Conservation (phyloP, 2,329 filamentous ascomycete species). For the Taxawa tesnikishii region DNA sequence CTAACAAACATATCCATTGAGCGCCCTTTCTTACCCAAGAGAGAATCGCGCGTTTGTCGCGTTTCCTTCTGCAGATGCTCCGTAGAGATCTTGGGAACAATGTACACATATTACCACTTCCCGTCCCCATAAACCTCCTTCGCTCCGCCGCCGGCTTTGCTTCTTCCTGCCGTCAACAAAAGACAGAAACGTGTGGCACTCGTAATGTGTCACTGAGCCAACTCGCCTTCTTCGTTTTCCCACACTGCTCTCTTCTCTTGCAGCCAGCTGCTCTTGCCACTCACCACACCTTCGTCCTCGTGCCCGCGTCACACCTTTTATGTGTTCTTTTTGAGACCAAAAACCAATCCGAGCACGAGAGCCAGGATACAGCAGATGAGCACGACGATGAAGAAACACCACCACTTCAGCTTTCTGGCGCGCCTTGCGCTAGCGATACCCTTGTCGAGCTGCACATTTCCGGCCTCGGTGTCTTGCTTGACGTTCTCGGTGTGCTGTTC, state of each 20-base stretch:
- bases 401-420: conserved; percentile 71
- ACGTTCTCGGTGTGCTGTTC: conserved; percentile 57
- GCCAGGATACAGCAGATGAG: conserved; percentile 36
- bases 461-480: conserved; percentile 53
- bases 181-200: too few relatives aligned
- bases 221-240: too few relatives aligned
- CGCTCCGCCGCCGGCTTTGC: too few relatives aligned
- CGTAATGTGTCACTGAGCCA: too few relatives aligned
- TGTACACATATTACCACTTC: too few relatives aligned
- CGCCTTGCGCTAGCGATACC: conserved; percentile 56
- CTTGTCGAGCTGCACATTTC: conserved; percentile 55
- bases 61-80: too few relatives aligned
- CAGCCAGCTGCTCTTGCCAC: background rate
- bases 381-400: conserved; percentile 50
- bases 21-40: too few relatives aligned
- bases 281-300: background rate
- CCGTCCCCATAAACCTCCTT: too few relatives aligned
- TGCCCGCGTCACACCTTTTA: background rate
- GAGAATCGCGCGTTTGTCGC: too few relatives aligned
- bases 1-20: too few relatives aligned
- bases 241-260: background rate
- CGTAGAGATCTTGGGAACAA: too few relatives aligned
- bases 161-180: too few relatives aligned
- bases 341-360: conserved; percentile 36
- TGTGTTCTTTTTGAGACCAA: conserved; percentile 23